These are phyloP conservation scores for Alnus glutinosa DNA, from an alignment of 306 rosid genomes.

Conservation along the genomic window DNA sequence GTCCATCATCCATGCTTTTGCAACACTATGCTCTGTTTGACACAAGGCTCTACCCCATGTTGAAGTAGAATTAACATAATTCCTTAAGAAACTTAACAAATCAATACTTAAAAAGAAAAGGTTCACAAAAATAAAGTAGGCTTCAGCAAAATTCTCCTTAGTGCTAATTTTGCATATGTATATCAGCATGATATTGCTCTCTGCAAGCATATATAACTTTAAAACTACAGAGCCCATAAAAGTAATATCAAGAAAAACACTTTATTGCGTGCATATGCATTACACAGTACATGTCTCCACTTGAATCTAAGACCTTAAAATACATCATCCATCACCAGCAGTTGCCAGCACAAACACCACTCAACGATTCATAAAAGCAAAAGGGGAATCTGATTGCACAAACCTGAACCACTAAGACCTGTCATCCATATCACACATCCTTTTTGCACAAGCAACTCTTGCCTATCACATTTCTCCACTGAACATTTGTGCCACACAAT, in stretches of 20 bases:
- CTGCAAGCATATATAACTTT: neutral
- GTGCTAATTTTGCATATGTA: neutral
- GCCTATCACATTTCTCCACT: constrained; percentile 73
- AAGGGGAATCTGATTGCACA: constrained; percentile 30
- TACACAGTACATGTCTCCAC: constrained; percentile 7
- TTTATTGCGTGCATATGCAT: neutral
- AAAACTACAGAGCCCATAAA: neutral
- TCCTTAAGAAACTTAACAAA: neutral
- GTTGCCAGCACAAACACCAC: neutral
- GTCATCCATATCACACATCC: constrained; percentile 99
- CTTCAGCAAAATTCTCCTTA: neutral
- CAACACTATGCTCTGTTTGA: constrained; percentile 13
- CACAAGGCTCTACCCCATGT: neutral
- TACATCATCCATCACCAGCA: neutral
- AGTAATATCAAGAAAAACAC: constrained; percentile 7
- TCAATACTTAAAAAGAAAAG: neutral
- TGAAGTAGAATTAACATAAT: neutral
- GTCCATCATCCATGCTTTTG: neutral
- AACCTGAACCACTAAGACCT: constrained; percentile 99
- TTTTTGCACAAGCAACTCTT: constrained; percentile 77
- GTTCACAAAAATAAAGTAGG: neutral
- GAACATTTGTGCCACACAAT: constrained; percentile 84
- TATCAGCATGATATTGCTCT: neutral
- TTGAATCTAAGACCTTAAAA: constrained; percentile 8
- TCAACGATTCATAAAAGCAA: constrained; percentile 2